Evolutionary conservation across 257 asterid genomes (phyloP).

Genomic region (Solanum etuberosum): DNA sequence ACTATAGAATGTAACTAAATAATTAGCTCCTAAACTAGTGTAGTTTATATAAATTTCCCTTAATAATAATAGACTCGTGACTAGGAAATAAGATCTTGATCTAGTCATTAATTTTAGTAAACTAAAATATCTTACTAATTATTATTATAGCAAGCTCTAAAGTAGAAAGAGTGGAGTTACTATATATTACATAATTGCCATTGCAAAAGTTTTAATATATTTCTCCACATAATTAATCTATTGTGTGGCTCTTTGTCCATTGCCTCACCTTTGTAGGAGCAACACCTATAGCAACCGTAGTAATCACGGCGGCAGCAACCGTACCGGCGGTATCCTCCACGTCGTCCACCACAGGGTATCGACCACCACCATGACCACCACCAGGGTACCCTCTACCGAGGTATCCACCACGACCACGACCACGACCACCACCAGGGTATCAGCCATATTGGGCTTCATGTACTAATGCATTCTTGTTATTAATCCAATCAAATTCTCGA

Average conservation of each 20-base stretch:
- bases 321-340: neutral
- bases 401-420: neutral
- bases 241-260: neutral
- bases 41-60: too few species aligned
- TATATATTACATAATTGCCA: neutral
- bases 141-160: neutral
- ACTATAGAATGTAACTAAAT: too few species aligned
- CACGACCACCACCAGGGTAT: constrained; percentile 16
- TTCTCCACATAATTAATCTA: neutral
- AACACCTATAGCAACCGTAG: neutral
- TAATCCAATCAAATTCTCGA: too few species aligned
- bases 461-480: constrained; percentile 2
- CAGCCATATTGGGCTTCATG: neutral
- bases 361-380: neutral
- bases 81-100: too few species aligned
- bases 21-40: too few species aligned
- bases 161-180: neutral
- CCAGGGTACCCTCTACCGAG: too few species aligned
- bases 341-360: neutral
- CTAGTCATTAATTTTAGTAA: too few species aligned
- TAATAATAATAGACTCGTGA: too few species aligned
- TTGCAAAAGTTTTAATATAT: neutral
- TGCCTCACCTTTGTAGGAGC: neutral
- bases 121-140: too few species aligned
- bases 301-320: neutral